Base-by-base conservation (phyloP, 2,329 filamentous ascomycete genomes). In the Orbilia brochopaga region DNA sequence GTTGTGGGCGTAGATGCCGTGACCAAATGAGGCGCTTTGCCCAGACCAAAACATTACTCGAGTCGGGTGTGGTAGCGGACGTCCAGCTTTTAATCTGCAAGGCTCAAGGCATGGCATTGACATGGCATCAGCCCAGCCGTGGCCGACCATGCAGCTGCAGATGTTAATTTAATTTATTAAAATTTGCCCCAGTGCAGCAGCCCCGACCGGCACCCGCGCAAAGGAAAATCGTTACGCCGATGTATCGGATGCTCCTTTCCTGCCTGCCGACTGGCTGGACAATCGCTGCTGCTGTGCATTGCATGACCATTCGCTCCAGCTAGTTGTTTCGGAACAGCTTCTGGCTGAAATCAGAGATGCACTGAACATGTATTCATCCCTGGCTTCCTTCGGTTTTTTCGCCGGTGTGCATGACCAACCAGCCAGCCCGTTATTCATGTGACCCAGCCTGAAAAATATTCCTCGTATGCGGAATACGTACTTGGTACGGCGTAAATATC, bases 211-310 rank as follows among this genome's bases (percentile, higher is more conserved):
- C 51, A 32, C 57, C 32, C 52, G 27, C 27, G 24, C 65, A 51
- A 51, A 69, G 65, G 65, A 69, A 69, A 69, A 69, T 69, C 65
- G 65, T 69, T 69, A 69, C 50, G 65, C 65, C 65, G 65, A 69
- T 57, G n/a, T 42, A 42, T 42, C 37, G 15, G 13, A 42, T 42
- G 37, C 15, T 17, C 37, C 11, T 17, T 42, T 42, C 5, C 37
- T 42, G 37, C 37, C 15, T 5, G 37, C 37, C n/a, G 11, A 17
- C 37, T 15, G n/a, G 37, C 37, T 42, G 37, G 13, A 2, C n/a
- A 13, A 4, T 42, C 13, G 37, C 37, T 42, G 11, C n/a, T 42
- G 13, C 37, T 42, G 27, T 42, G 37, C 37, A 42, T 42, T 37
- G 37, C 37, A 42, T 15, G 11, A 42, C 15, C 4, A 4, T 42